Percentiles rank a stretch among this genome's conserved stretches.
Evolutionary conservation across 148 eudicot genomes (phyloP).

Genomic region (Agrostemma githago): DNA sequence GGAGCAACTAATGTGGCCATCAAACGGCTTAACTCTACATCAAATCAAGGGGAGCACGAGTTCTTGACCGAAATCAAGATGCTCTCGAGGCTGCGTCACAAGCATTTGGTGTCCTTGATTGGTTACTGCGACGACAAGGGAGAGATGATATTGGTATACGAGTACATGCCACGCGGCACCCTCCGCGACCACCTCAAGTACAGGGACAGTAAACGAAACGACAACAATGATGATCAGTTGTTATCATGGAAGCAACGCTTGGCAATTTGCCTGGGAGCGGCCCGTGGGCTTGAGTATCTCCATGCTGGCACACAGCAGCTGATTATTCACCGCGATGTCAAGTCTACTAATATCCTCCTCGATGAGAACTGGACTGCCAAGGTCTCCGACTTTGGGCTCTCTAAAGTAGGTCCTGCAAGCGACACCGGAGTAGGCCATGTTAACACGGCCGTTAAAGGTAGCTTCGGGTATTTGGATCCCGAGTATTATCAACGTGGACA

Average conservation of each 20-base stretch:
- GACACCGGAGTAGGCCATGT: conserved; percentile 1
- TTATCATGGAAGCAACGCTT: conserved; percentile 31
- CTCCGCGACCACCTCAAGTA: conserved; percentile 26
- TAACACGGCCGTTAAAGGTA: conserved; percentile 33
- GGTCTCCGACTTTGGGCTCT: conserved; percentile 27
- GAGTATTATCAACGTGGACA: conserved; percentile 36
- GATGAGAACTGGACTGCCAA: conserved; percentile 28
- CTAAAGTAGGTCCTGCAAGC: conserved; percentile 17
- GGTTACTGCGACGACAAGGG: conserved; percentile 22
- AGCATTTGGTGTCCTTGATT: conserved; percentile 23
- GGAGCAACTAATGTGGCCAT: conserved; percentile 23
- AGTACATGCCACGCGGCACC: conserved; percentile 25
- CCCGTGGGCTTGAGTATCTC: conserved; percentile 25
- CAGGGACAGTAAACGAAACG: not conserved
- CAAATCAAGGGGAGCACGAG: conserved; percentile 25
- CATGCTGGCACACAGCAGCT: conserved; percentile 17
- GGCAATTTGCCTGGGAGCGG: conserved; percentile 23
- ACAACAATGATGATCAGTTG: not conserved
- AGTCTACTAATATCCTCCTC: conserved; percentile 20
- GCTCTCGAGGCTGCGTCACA: conserved; percentile 21
- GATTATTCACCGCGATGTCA: conserved; percentile 27
- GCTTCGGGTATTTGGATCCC: conserved; percentile 45
- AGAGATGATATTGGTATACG: conserved; percentile 27
- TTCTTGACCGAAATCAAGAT: conserved; percentile 29
- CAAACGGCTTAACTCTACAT: conserved; percentile 22